Conservation (phyloP, 129 eudicot genomes). For the Cynara cardunculus region DNA sequence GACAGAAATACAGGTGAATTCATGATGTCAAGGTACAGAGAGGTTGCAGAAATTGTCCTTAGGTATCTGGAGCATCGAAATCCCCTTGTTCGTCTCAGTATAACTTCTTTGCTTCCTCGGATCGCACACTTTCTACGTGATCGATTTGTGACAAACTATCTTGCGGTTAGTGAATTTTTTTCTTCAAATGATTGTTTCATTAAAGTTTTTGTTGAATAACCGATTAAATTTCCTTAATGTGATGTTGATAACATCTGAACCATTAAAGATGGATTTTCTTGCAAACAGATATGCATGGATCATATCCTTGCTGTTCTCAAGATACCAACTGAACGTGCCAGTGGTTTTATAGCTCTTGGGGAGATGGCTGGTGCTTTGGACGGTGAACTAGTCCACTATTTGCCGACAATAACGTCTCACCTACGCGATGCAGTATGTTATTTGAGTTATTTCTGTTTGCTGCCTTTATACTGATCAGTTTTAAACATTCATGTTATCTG, state of each 20-base stretch:
- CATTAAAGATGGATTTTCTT: constrained; percentile 18
- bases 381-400: constrained; percentile 86
- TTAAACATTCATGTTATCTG: background rate
- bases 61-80: constrained; percentile 90
- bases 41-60: constrained; percentile 97
- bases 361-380: constrained; percentile 99
- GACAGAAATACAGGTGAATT: constrained; percentile 95
- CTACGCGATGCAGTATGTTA: constrained; percentile 90
- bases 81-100: constrained; percentile 97
- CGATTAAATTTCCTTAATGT: background rate
- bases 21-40: constrained; percentile 98
- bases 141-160: constrained; percentile 93
- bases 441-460: background rate
- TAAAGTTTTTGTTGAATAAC: background rate
- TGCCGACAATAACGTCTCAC: constrained; percentile 99
- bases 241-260: constrained; percentile 15
- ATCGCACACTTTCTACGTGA: constrained; percentile 98
- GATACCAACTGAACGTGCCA: constrained; percentile 94
- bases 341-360: constrained; percentile 98
- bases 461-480: background rate
- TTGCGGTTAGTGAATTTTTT: constrained; percentile 48
- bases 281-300: constrained; percentile 89
- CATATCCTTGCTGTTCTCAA: constrained; percentile 95
- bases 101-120: constrained; percentile 92
- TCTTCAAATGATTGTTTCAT: background rate